These are phyloP conservation scores for Macroventuria anomochaeta DNA, from an alignment of 2,329 filamentous ascomycete species.

Conservation along the genomic window DNA sequence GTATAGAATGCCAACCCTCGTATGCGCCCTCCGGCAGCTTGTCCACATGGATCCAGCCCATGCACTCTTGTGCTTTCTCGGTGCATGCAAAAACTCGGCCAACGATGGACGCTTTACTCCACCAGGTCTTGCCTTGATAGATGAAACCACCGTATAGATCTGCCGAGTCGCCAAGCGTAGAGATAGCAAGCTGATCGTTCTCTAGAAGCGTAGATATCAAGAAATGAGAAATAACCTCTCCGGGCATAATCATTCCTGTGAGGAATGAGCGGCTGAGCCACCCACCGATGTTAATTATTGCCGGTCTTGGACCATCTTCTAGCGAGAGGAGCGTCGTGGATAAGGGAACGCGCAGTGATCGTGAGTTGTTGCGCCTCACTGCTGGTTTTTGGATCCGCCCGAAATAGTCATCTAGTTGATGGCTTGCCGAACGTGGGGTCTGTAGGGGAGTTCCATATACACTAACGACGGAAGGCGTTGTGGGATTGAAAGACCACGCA, in stretches of 20 bases:
- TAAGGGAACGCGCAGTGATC: slow-evolving; percentile 41
- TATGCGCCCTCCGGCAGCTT: slow-evolving; percentile 50
- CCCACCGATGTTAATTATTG: slow-evolving; percentile 50
- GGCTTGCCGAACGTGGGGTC: slow-evolving; percentile 41
- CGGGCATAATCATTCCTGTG: slow-evolving; percentile 61
- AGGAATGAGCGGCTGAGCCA: slow-evolving; percentile 65
- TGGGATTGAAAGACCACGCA: slow-evolving; percentile 33
- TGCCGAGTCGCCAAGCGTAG: slow-evolving; percentile 56
- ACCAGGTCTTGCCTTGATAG: slow-evolving; percentile 59
- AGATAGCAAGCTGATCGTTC: slow-evolving; percentile 59
- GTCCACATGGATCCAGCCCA: slow-evolving; percentile 61
- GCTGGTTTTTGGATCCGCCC: slow-evolving; percentile 37
- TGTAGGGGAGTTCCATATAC: slow-evolving; percentile 49
- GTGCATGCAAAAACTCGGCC: slow-evolving; percentile 59
- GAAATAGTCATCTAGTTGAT: slow-evolving; percentile 45
- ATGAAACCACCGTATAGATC: slow-evolving; percentile 63
- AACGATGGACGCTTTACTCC: slow-evolving; percentile 64
- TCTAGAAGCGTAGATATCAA: slow-evolving; percentile 64
- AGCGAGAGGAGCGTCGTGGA: slow-evolving; percentile 27
- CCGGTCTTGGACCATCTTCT: slow-evolving; percentile 20
- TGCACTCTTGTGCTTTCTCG: slow-evolving; percentile 56
- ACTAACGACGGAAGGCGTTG: slow-evolving; percentile 41
- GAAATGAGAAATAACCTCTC: slow-evolving; percentile 60
- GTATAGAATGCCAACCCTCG: slow-evolving; percentile 60
- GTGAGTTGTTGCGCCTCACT: slow-evolving; percentile 35